Evolutionary conservation across 139 green algal species (phyloP).

Genomic region (Chlorella sp.): DNA sequence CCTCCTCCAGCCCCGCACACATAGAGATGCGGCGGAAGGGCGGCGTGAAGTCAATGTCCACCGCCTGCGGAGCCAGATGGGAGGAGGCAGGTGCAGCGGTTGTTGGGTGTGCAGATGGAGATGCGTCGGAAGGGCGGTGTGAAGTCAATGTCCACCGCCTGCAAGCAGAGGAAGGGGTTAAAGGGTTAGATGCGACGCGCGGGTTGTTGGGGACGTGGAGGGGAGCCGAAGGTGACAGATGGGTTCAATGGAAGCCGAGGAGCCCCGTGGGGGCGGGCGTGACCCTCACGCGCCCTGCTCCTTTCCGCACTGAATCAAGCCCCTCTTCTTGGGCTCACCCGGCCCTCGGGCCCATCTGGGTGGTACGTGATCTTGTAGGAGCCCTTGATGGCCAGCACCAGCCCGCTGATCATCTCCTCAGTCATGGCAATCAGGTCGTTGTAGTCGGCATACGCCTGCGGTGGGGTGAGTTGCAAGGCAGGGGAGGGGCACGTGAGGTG

Average conservation of each 20-base stretch:
- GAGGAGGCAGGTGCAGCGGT: too few species aligned
- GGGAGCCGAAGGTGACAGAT: too few species aligned
- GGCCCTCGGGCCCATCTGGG: constrained; percentile 85
- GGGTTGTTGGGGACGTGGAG: too few species aligned
- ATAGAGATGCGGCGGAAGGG: constrained; percentile 86
- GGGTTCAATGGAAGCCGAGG: too few species aligned
- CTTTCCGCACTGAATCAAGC: too few species aligned
- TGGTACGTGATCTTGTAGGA: constrained; percentile 97
- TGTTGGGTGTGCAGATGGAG: too few species aligned
- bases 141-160: constrained; percentile 94
- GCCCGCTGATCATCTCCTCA: constrained; percentile 91
- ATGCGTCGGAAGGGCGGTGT: constrained; percentile 90
- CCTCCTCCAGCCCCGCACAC: constrained; percentile 85
- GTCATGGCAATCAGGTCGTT: constrained; percentile 92
- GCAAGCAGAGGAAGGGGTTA: too few species aligned
- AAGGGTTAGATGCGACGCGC: too few species aligned
- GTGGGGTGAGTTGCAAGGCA: neutral
- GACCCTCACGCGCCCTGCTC: too few species aligned
- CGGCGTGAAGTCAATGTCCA: constrained; percentile 99
- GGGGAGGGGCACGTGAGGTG: neutral
- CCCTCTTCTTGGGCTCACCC: neutral
- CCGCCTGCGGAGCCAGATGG: too few species aligned
- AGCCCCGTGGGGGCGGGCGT: too few species aligned
- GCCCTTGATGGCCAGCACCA: constrained; percentile 94
- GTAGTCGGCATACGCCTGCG: constrained; percentile 74